These are phyloP conservation scores for Acacia melanoxylon DNA, from an alignment of 306 rosid species.

Conservation along the genomic window DNA sequence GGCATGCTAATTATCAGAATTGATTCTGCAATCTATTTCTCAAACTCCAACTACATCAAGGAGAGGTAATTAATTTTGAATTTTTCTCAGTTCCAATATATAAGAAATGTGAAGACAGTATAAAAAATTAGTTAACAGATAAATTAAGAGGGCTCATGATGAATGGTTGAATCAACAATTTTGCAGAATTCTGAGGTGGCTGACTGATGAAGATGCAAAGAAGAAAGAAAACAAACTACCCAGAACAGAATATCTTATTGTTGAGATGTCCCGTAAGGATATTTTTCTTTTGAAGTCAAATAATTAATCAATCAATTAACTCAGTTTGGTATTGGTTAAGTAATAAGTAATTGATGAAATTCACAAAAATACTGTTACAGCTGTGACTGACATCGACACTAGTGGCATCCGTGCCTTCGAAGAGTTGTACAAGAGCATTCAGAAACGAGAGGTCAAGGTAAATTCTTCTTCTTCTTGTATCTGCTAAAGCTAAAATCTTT, in stretches of 20 bases:
- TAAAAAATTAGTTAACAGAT: background rate
- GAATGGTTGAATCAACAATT: background rate
- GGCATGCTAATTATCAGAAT: constrained; percentile 70
- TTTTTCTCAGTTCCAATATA: background rate
- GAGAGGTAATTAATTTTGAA: constrained; percentile 54
- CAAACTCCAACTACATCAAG: constrained; percentile 78
- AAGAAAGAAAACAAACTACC: constrained; percentile 29
- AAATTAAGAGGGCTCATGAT: background rate
- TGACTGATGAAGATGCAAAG: constrained; percentile 54
- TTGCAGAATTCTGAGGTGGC: constrained; percentile 76
- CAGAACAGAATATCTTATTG: constrained; percentile 40
- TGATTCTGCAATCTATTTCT: constrained; percentile 88
- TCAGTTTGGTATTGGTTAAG: background rate
- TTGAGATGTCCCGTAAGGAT: constrained; percentile 87
- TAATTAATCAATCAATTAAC: background rate
- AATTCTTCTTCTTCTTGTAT: background rate
- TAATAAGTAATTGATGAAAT: background rate
- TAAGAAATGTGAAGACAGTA: background rate
- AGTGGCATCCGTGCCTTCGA: constrained; percentile 76
- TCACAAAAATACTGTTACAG: constrained; percentile 39
- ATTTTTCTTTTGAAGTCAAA: background rate
- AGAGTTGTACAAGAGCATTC: constrained; percentile 56
- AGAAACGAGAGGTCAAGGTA: constrained; percentile 58
- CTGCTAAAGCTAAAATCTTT: background rate
- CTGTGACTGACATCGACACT: constrained; percentile 81